Base-by-base conservation (phyloP, 2,329 filamentous ascomycete genomes). In the Epicoccum sorghinum region DNA sequence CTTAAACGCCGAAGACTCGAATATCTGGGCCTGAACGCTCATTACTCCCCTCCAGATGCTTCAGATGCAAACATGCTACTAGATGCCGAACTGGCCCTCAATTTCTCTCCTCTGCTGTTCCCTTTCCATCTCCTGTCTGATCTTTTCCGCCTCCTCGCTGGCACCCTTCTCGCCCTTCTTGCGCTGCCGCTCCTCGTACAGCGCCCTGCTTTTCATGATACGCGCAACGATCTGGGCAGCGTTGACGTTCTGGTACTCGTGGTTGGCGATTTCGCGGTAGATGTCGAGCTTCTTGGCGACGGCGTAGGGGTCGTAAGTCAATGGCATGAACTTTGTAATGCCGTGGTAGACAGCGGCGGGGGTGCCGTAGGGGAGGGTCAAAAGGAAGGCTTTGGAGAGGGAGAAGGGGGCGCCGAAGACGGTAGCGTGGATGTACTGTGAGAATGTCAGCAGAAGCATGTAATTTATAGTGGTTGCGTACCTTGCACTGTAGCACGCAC, bases 401-500 rank as follows among this genome's bases (percentile, higher is more conserved):
- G 88, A 86, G 72, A 96, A 96, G 1, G 95, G 95, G 0, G 95
- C 91, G 33, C 90, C 91, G 70, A 99, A 96, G 58, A 98, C 80
- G 50, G 96, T 87, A 35, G 90, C 87, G 73, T 96, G 85, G 68
- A 98, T 83, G 77, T 96, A 96, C 88, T 96, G 67, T 18, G 24
- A 23, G 25, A 35, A 8, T 18, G 5, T 43, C 27, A 42, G 38
- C 7, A n/a, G 14, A 25, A 3, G 29, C 10, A 12, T n/a, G 7
- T 12, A 4, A 29, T 7, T 29, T 30, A 22, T 25, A 47, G 24
- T 25, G 53, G 36, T n/a, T 27, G 46, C 84, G 68, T 80, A 93
- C 91, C 75, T 89, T 89, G 81, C 95, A 99, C 71, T 99, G 95
- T 59, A 98, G 80, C 27, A 98, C 93, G 73, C 95, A 99, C 22